Evolutionary conservation across 148 eudicot species (phyloP), one percentile per base, ranked within the genome.

Genomic region (Silene uniflora): DNA sequence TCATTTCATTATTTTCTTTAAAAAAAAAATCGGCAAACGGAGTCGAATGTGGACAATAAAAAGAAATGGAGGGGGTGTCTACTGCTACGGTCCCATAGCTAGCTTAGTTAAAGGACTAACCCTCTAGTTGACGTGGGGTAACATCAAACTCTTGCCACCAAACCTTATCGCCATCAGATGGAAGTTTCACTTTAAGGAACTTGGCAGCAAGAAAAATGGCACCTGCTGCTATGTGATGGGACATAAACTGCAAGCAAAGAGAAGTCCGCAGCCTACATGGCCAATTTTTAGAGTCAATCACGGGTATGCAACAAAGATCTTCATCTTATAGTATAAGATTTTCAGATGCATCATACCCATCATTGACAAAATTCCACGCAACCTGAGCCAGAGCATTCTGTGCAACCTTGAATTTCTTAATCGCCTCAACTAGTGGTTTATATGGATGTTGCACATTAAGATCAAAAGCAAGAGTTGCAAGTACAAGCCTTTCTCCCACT

Each of bases 141-240:
- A 96, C 98, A 83, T 96, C 99, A 80, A 96, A 96, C 91, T 96
- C 99, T 84, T 91, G 98, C 98, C 97, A 91, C 99, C 98, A 96
- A 78, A 95, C 96, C 87, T 89, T 96, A 81, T 92, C 99, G 12
- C 97, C 97, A 61, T 96, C 99, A 25, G 92, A 89, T 65, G 98
- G 99, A 77, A 96, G 98, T 88, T 91, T 92, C 73, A 91, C 98
- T 86, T 96, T 96, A 68, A 92, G 91, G 80, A 96, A 96, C 91
- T 92, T 96, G 81, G 98, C 99, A 71, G 99, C 99, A 83, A 96
- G 97, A 71, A 96, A 96, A 78, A 92, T 96, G 75, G 99, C 99
- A 81, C 99, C 99, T 72, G 99, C 99, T 61, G 99, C 99, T 74
- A 92, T 96, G 85, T 96, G 98, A 78, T 92, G 98, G 56, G 99